Evolutionary conservation across 1,139 yeast species (phyloP).

Genomic region (Kodamaea arcana): DNA sequence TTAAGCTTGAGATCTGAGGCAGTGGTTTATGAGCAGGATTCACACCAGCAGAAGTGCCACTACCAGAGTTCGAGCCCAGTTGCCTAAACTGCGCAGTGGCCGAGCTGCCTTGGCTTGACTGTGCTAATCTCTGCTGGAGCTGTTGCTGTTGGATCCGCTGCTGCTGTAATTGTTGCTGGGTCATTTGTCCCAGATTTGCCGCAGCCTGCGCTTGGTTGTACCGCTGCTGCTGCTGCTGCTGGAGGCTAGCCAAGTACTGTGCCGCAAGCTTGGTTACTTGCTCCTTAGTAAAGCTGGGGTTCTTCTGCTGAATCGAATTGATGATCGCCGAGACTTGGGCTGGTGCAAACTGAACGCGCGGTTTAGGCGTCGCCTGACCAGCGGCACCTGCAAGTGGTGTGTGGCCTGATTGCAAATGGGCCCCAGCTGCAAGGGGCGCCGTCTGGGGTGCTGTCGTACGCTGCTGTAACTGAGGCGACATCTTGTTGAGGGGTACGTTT

Average conservation of each 20-base stretch:
- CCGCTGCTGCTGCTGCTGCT: constrained; percentile 45
- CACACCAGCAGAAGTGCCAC: too few species aligned
- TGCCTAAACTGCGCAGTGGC: constrained; percentile 1
- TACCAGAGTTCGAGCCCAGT: too few species aligned
- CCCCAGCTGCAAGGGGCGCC: too few species aligned
- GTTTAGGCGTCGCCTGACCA: too few species aligned
- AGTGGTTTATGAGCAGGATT: constrained; percentile 18
- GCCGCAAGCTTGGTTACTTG: constrained; percentile 74
- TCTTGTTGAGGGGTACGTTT: constrained; percentile 5
- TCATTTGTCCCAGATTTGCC: neutral
- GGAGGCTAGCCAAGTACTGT: constrained; percentile 58
- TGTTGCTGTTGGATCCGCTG: constrained; percentile 20
- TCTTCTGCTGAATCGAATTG: constrained; percentile 62
- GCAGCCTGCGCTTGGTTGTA: constrained; percentile 23
- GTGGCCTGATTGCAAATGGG: too few species aligned
- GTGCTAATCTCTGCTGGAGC: constrained; percentile 1
- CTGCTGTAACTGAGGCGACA: constrained; percentile 2
- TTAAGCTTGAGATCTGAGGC: constrained; percentile 23
- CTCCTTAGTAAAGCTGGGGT: constrained; percentile 64
- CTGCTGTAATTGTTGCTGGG: constrained; percentile 28
- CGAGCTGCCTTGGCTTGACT: constrained; percentile 2
- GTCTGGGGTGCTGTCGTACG: too few species aligned
- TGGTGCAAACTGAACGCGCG: constrained; percentile 48
- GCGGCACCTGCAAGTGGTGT: too few species aligned
- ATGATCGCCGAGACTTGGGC: constrained; percentile 70